Base-by-base conservation (phyloP, 257 asterid species). In the Solanum sparsipilum region DNA sequence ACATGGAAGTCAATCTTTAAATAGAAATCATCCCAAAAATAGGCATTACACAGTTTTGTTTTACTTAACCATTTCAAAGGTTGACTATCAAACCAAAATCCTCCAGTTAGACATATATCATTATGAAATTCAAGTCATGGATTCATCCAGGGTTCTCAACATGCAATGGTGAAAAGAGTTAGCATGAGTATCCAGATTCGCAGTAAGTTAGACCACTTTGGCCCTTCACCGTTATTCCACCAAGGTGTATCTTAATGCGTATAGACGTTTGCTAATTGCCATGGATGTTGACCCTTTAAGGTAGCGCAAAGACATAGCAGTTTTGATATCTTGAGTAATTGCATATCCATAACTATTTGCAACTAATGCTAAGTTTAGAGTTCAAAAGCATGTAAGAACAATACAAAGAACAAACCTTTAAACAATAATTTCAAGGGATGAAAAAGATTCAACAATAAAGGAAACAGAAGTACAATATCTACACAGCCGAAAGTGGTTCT, bases 401-500 rank as follows among this genome's bases (percentile, higher is more conserved):
- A 81, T 48, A 81, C 70, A 81, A 81, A 79, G 15, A 81, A 81
- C 39, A 35, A 31, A 81, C 20, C 29, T 36, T 73, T 29, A 46
- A 46, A 25, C 67, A 46, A 44, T 4, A 79, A 16, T 79, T 41
- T 16, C 67, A 75, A 75, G 56, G 20, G 56, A 44, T 44, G 56
- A 44, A 44, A 44, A 13, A 44, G 56, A 44, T 44, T 25, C 67
- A 25, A 41, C 70, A 81, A 46, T 10, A 25, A 48, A 29, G 39
- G 20, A 18, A 81, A 81, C 29, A 81, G 20, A 48, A 48, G 5
- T 29, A 81, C 4, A 84, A 86, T 32, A 85, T 86, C 93, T 91
- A 94, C 91, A 90, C 94, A 89, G 65, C 86, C 41, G 88, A 89
- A 76, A 78, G 87, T 48, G 85, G 84, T 9, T 81, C 41, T 10